Evolutionary conservation across 2,329 filamentous ascomycete species (phyloP).

Genomic region (Pseudogymnoascus sp.): DNA sequence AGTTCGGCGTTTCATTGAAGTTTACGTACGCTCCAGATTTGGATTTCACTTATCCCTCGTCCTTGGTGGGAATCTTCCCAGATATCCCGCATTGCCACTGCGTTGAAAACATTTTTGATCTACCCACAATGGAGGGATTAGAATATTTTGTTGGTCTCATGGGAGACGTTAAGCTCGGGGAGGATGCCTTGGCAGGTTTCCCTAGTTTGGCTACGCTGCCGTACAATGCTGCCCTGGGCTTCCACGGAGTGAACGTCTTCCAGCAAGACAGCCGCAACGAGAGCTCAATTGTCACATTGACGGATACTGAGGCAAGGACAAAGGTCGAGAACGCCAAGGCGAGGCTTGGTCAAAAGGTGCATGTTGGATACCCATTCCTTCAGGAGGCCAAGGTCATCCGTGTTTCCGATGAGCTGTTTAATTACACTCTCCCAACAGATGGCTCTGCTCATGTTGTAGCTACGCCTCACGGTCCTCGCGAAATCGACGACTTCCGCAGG

Average conservation of each 20-base stretch:
- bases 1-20: slow-evolving; percentile 85
- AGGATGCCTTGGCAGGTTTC: slow-evolving; percentile 83
- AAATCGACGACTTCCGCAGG: slow-evolving; percentile 76
- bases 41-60: slow-evolving; percentile 79
- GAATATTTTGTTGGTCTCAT: slow-evolving; percentile 79
- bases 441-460: slow-evolving; percentile 54
- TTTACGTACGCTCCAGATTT: slow-evolving; percentile 76
- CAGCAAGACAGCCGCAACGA: slow-evolving; percentile 93
- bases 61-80: slow-evolving; percentile 81
- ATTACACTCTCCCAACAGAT: slow-evolving; percentile 64
- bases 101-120: slow-evolving; percentile 91
- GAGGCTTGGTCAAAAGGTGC: slow-evolving; percentile 77
- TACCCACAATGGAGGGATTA: slow-evolving; percentile 84
- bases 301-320: slow-evolving; percentile 63
- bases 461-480: slow-evolving; percentile 62
- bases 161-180: slow-evolving; percentile 73
- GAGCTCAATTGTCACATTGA: slow-evolving; percentile 85
- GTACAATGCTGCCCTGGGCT: slow-evolving; percentile 72
- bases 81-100: slow-evolving; percentile 82
- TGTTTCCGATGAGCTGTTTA: slow-evolving; percentile 89
- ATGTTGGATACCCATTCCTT: slow-evolving; percentile 90
- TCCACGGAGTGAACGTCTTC: slow-evolving; percentile 89
- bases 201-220: slow-evolving; percentile 81
- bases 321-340: slow-evolving; percentile 64
- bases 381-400: slow-evolving; percentile 85